Conservation (phyloP, 139 green algal genomes). For the Gonium pectorale region DNA sequence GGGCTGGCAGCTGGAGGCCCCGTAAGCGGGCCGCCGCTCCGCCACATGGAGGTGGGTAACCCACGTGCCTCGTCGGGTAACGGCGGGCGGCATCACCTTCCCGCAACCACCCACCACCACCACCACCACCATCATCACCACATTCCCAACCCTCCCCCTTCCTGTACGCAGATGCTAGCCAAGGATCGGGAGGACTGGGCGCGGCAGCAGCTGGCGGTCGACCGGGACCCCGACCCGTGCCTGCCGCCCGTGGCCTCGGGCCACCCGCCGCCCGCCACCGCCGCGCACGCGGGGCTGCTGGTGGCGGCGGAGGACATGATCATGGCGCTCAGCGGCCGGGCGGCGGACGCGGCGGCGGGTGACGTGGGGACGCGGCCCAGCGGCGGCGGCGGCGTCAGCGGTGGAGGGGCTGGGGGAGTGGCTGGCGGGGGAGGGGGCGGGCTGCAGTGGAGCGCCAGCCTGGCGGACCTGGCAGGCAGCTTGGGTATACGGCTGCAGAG, state of each 20-base stretch:
- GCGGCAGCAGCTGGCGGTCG: constrained; percentile 21
- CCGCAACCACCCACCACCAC: no score
- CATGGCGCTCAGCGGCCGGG: constrained; percentile 5
- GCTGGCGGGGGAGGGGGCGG: no score
- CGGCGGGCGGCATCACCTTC: no score
- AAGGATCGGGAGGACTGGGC: constrained; percentile 40
- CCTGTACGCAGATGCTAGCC: constrained; percentile 18
- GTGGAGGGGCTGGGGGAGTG: not conserved
- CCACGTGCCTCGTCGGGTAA: no score
- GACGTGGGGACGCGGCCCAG: not conserved
- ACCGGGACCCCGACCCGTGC: not conserved
- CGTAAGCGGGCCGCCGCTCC: no score
- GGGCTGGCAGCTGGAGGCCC: no score
- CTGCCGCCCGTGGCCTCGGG: constrained; percentile 24
- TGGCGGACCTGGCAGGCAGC: not conserved
- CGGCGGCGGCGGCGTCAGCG: no score
- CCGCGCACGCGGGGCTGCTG: not conserved
- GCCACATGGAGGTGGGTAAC: no score
- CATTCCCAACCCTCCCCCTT: not conserved
- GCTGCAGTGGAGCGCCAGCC: constrained; percentile 1
- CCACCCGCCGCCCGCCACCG: not conserved
- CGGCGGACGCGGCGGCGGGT: not conserved
- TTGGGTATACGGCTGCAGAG: not conserved
- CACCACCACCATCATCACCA: no score
- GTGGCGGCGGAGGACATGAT: constrained; percentile 16